Conservation (phyloP, 2,329 filamentous ascomycete species). For the Arthrobotrys sinensis region DNA sequence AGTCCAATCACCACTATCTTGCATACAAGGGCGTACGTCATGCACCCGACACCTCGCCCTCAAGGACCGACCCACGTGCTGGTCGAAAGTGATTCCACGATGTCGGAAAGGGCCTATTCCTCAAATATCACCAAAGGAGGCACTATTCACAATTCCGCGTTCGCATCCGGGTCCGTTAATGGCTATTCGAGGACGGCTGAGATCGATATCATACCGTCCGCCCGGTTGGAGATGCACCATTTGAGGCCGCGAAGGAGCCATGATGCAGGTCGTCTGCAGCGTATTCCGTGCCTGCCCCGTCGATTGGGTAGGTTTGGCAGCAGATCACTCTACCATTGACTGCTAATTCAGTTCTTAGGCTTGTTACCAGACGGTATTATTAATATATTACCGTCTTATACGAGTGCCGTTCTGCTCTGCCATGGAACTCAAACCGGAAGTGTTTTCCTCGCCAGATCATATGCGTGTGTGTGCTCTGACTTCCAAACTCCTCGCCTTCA, state of each 20-base stretch:
- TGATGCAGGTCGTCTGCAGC: slow-evolving; percentile 16
- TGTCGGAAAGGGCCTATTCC: background rate
- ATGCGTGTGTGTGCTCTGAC: background rate
- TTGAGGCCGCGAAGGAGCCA: slow-evolving; percentile 16
- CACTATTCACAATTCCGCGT: background rate
- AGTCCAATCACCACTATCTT: slow-evolving; percentile 36
- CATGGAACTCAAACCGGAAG: slow-evolving; percentile 13
- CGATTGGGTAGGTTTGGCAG: slow-evolving; percentile 43
- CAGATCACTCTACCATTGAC: slow-evolving; percentile 31
- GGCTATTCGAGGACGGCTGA: background rate
- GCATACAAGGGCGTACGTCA: slow-evolving; percentile 56
- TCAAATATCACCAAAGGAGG: background rate
- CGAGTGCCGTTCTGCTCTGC: slow-evolving; percentile 1
- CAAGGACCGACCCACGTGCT: slow-evolving; percentile 2
- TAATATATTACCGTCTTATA: slow-evolving; percentile 19
- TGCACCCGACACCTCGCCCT: slow-evolving; percentile 16
- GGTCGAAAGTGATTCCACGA: background rate
- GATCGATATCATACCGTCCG: background rate
- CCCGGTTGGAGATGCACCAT: slow-evolving; percentile 14
- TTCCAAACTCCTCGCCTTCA: slow-evolving; percentile 21
- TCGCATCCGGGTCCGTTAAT: background rate
- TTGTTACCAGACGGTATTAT: slow-evolving; percentile 6
- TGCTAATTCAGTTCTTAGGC: slow-evolving; percentile 21
- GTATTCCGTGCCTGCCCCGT: background rate
- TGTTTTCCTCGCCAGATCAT: background rate